Percentiles rank a stretch among this genome's conserved stretches.
These are phyloP conservation scores for Heliocybe sulcata DNA, from an alignment of 1,284 basidiomycete genomes.

Conservation along the genomic window DNA sequence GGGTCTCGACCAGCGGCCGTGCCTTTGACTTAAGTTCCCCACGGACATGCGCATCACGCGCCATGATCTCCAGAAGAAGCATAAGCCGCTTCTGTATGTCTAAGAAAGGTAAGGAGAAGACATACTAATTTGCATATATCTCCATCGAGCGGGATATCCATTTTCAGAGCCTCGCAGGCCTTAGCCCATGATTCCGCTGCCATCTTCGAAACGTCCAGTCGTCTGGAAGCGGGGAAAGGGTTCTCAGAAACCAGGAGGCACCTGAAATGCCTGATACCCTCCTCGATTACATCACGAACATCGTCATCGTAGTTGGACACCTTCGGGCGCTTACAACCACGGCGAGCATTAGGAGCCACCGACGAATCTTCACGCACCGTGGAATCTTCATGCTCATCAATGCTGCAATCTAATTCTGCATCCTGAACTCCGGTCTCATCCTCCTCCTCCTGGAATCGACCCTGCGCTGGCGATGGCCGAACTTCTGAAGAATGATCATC, in stretches of 20 bases:
- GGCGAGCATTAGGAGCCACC: neutral
- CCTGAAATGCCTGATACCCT: neutral
- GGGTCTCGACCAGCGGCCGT: neutral
- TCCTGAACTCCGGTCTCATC: no score
- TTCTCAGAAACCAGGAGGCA: neutral
- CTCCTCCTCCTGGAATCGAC: neutral
- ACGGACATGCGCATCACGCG: neutral
- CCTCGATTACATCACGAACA: neutral
- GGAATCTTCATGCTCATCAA: neutral
- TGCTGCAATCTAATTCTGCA: neutral
- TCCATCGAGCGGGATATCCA: neutral
- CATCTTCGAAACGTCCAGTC: neutral
- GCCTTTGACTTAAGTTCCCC: conserved; percentile 2
- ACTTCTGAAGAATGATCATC: neutral
- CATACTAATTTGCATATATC: neutral
- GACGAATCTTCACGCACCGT: neutral
- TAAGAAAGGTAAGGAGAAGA: neutral
- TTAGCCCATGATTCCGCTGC: neutral
- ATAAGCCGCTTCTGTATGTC: neutral
- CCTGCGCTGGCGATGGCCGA: neutral
- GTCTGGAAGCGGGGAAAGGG: neutral
- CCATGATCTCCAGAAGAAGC: neutral
- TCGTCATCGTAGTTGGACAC: neutral
- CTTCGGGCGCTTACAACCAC: neutral
- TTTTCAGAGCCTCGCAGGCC: neutral